These are phyloP conservation scores for Malus hybrid DNA, from an alignment of 331 rosid genomes.

Conservation along the genomic window DNA sequence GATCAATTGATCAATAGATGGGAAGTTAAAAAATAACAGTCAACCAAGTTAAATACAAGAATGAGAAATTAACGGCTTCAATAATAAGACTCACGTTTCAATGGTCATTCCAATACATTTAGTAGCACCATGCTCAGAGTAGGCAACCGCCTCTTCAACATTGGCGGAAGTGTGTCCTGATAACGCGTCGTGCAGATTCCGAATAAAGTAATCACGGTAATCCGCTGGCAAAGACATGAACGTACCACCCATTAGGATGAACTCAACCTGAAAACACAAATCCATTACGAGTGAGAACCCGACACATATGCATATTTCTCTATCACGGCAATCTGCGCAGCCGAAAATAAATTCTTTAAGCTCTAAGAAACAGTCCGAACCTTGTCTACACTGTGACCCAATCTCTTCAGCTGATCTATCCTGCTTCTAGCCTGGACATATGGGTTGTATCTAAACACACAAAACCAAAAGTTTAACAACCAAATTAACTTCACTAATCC, in stretches of 20 bases:
- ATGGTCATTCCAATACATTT: constrained; percentile 99
- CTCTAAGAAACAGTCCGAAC: constrained; percentile 23
- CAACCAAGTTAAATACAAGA: neutral
- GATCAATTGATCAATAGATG: neutral
- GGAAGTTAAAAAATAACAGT: neutral
- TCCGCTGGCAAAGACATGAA: constrained; percentile 96
- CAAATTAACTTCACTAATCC: neutral
- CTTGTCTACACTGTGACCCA: constrained; percentile 99
- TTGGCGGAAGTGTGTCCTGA: constrained; percentile 33
- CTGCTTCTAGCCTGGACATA: constrained; percentile 94
- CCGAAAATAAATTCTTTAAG: neutral
- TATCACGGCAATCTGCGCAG: neutral
- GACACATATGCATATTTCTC: neutral
- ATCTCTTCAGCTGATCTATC: constrained; percentile 95
- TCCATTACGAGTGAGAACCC: constrained; percentile 7
- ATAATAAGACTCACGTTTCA: constrained; percentile 64
- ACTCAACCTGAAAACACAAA: constrained; percentile 68
- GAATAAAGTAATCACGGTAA: constrained; percentile 80
- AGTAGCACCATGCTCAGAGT: constrained; percentile 88
- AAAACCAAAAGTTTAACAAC: neutral
- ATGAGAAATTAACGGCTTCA: neutral
- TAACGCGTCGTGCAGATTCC: constrained; percentile 94
- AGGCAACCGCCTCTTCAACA: constrained; percentile 89
- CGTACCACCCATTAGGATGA: constrained; percentile 96
- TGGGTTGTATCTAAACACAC: constrained; percentile 80